phyloP scores from a whole-genome alignment of 768 basidiomycete genomes.

The Collybia sordida region DNA sequence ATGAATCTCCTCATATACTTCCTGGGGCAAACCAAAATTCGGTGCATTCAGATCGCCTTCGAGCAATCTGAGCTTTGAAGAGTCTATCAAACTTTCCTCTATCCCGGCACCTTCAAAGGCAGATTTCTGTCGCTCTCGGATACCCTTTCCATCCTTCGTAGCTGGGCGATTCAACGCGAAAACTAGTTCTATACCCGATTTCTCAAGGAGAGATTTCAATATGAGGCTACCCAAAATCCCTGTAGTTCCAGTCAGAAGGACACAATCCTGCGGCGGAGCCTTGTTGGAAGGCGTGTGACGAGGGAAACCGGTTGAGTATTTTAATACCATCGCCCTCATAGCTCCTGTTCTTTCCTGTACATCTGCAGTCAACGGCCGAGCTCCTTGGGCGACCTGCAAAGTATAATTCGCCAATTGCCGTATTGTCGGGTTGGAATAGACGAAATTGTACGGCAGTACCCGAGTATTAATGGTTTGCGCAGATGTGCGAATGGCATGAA shows the following conservation, averaged over 20 bases:
- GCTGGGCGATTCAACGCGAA: slow-evolving; percentile 30
- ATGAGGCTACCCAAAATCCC: slow-evolving; percentile 39
- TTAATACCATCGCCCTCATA: slow-evolving; percentile 7
- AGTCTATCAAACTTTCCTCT: slow-evolving; percentile 23
- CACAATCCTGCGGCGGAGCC: slow-evolving; percentile 8
- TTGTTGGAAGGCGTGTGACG: background rate
- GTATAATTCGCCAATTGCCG: slow-evolving; percentile 6
- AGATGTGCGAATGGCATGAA: slow-evolving; percentile 15
- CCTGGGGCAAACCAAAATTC: slow-evolving; percentile 23
- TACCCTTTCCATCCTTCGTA: slow-evolving; percentile 5
- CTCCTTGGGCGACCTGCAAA: background rate
- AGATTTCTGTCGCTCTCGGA: slow-evolving; percentile 22
- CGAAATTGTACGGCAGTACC: slow-evolving; percentile 9
- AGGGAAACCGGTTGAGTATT: slow-evolving; percentile 7
- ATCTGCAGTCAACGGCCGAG: background rate
- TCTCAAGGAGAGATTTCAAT: slow-evolving; percentile 24
- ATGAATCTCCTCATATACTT: slow-evolving; percentile 28
- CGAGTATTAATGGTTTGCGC: background rate
- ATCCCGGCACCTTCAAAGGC: slow-evolving; percentile 34
- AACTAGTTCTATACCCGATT: slow-evolving; percentile 19
- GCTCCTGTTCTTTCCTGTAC: background rate
- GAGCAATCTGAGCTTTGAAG: slow-evolving; percentile 30
- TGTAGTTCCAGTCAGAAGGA: slow-evolving; percentile 43
- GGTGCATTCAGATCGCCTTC: slow-evolving; percentile 32
- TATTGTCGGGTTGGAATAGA: slow-evolving; percentile 16